Conservation (phyloP, 345 rosid genomes). For the Eucalyptus cloeziana region DNA sequence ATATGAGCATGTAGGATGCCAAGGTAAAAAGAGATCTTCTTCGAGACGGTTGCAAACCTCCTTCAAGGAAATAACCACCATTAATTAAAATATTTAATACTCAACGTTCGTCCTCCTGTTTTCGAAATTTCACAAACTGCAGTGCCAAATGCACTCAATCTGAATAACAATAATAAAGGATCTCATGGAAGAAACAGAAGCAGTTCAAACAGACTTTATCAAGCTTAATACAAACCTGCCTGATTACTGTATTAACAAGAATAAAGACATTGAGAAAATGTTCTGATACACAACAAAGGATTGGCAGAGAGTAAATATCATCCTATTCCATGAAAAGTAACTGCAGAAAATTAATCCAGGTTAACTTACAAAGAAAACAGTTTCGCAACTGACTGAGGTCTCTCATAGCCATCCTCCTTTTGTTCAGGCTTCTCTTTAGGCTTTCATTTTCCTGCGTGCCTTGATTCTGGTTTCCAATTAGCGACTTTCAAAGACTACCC, state of each 20-base stretch:
- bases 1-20: slow-evolving; percentile 84
- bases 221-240: not conserved
- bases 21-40: slow-evolving; percentile 80
- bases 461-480: slow-evolving; percentile 66
- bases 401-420: slow-evolving; percentile 33
- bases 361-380: slow-evolving; percentile 22
- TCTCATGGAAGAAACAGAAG: not conserved
- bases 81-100: not conserved
- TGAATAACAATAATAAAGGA: not conserved
- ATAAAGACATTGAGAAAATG: not conserved
- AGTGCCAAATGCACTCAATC: not conserved
- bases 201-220: not conserved
- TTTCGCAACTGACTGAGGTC: slow-evolving; percentile 49
- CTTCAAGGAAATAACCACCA: slow-evolving; percentile 29
- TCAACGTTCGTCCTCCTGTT: not conserved
- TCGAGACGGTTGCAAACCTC: slow-evolving; percentile 60
- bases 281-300: not conserved
- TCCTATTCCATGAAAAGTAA: not conserved
- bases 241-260: not conserved
- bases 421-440: slow-evolving; percentile 15
- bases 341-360: not conserved
- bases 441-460: slow-evolving; percentile 26
- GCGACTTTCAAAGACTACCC: slow-evolving; percentile 63
- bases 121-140: not conserved
- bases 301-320: not conserved